Conservation (phyloP, 768 basidiomycete genomes). For the Naematelia aurantialba region DNA sequence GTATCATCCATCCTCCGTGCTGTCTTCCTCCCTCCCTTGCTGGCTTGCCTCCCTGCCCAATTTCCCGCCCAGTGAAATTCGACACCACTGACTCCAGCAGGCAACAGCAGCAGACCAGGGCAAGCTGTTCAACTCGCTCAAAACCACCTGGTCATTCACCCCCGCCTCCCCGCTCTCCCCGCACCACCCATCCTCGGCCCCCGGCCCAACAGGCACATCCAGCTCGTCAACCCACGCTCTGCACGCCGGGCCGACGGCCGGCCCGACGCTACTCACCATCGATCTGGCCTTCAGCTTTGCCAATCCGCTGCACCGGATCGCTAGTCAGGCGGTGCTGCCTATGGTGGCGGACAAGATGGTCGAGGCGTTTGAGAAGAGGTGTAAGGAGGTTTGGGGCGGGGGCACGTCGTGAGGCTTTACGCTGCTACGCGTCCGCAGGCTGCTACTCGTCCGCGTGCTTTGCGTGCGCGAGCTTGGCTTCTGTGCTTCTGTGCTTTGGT, state of each 20-base stretch:
- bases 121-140: slow-evolving; percentile 45
- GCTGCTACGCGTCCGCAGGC: no score
- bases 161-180: slow-evolving; percentile 56
- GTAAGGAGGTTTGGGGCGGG: slow-evolving; percentile 57
- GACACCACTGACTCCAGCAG: slow-evolving; percentile 13
- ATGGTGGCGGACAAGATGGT: slow-evolving; percentile 86
- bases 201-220: slow-evolving; percentile 12
- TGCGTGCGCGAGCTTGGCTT: no score
- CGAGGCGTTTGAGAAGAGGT: slow-evolving; percentile 83
- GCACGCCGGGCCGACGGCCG: slow-evolving; percentile 19
- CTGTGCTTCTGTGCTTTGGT: no score
- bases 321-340: slow-evolving; percentile 81
- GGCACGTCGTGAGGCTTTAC: background rate
- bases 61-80: no score
- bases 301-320: slow-evolving; percentile 75
- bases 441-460: no score
- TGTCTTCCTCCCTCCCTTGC: slow-evolving; percentile 1
- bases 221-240: slow-evolving; percentile 5
- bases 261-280: slow-evolving; percentile 75
- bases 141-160: slow-evolving; percentile 60
- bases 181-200: slow-evolving; percentile 47
- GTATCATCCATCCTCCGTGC: no score
- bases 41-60: slow-evolving; percentile 1
- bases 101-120: slow-evolving; percentile 42
- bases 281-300: slow-evolving; percentile 82